Percentiles rank a stretch among this genome's conserved stretches.
phyloP scores from a whole-genome alignment of 805 yeast species.

The Saccharomycopsis synnaedendra region DNA sequence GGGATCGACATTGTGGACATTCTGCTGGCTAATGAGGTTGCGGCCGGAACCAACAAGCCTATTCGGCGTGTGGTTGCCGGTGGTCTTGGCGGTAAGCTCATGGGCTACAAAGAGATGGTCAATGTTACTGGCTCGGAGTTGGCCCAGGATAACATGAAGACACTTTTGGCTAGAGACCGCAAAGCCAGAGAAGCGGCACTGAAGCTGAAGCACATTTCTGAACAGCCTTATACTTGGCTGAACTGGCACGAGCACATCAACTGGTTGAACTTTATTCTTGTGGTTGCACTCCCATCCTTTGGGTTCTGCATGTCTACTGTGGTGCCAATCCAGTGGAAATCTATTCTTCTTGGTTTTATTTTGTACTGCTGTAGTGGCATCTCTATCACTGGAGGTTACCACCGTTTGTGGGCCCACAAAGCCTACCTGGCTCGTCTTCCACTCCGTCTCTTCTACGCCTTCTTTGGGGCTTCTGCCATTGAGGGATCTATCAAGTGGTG shows the following conservation, averaged over 20 bases:
- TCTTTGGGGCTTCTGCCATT: slow-evolving; percentile 74
- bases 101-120: slow-evolving; percentile 73
- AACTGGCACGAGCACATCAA: slow-evolving; percentile 71
- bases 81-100: slow-evolving; percentile 59
- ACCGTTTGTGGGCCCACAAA: slow-evolving; percentile 69
- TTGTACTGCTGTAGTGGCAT: slow-evolving; percentile 53
- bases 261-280: slow-evolving; percentile 65
- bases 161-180: slow-evolving; percentile 33
- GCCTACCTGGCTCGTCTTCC: slow-evolving; percentile 55
- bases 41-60: slow-evolving; percentile 70
- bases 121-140: slow-evolving; percentile 54
- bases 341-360: slow-evolving; percentile 34
- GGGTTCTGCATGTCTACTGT: slow-evolving; percentile 28
- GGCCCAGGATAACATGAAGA: slow-evolving; percentile 39
- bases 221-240: slow-evolving; percentile 61
- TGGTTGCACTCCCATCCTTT: slow-evolving; percentile 43
- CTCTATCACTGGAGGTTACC: slow-evolving; percentile 80
- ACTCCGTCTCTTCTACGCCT: slow-evolving; percentile 52
- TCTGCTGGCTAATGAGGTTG: slow-evolving; percentile 62
- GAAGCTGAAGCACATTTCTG: slow-evolving; percentile 48
- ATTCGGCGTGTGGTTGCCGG: slow-evolving; percentile 68
- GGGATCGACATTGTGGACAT: slow-evolving; percentile 39
- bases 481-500: slow-evolving; percentile 88
- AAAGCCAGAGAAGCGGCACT: slow-evolving; percentile 29
- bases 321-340: slow-evolving; percentile 36